phyloP scores from a whole-genome alignment of 2,329 filamentous ascomycete species.

The Stromatinia cepivora region DNA sequence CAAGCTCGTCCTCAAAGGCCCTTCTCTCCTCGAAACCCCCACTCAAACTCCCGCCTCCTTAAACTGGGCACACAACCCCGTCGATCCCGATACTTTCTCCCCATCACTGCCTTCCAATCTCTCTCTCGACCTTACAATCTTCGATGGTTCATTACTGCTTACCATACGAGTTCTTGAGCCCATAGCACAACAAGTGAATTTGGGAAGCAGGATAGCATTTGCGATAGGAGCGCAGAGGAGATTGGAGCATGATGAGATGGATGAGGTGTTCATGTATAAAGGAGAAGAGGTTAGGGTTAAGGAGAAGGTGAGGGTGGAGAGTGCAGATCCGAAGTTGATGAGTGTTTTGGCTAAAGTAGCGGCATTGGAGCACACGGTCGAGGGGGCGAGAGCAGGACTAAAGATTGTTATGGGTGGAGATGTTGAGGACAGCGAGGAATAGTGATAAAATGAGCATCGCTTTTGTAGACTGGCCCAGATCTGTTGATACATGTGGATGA shows the following conservation, averaged over 20 bases:
- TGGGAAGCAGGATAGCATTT: conserved; percentile 66
- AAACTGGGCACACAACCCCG: conserved; percentile 39
- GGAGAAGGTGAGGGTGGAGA: conserved; percentile 84
- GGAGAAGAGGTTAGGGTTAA: conserved; percentile 77
- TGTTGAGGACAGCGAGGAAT: conserved; percentile 16
- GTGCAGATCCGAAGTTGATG: conserved; percentile 80
- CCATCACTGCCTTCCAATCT: conserved; percentile 65
- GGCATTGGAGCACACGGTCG: conserved; percentile 72
- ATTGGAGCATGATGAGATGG: conserved; percentile 76
- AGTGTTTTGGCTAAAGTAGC: conserved; percentile 80
- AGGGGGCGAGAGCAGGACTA: conserved; percentile 68
- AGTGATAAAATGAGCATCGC: neutral
- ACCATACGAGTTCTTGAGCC: conserved; percentile 70
- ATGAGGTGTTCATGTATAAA: conserved; percentile 66
- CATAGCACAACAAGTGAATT: conserved; percentile 57
- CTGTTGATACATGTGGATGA: neutral
- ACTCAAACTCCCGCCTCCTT: conserved; percentile 31
- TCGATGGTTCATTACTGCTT: conserved; percentile 69
- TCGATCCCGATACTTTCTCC: conserved; percentile 51
- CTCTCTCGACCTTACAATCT: conserved; percentile 71
- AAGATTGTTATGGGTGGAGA: conserved; percentile 69
- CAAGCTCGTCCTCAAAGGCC: conserved; percentile 56
- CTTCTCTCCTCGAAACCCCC: conserved; percentile 36
- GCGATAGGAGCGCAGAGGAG: conserved; percentile 66
- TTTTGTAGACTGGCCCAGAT: neutral